Evolutionary conservation across 148 eudicot species (phyloP), one percentile per base, ranked within the genome.

Genomic region (Vaccinium corymbosum): DNA sequence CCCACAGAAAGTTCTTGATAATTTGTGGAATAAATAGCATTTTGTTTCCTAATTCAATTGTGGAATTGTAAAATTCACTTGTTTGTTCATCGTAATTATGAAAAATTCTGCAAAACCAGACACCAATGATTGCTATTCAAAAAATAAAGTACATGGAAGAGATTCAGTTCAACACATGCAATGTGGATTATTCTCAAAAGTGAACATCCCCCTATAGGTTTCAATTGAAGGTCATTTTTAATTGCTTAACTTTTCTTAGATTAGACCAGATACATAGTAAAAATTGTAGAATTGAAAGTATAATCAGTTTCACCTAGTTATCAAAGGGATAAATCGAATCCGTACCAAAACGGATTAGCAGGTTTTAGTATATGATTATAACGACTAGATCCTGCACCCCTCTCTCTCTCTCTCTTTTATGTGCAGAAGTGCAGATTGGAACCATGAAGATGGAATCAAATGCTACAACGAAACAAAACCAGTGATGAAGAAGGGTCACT

Each of bases 381-480:
- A 14, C 14, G 62, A 57, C 20, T 4, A 17, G 7, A 1, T 17
- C 62, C 10, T 57, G n/a, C 7, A 55, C 59, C 16, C 1, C 11
- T 22, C 25, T 25, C 12, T 20, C 11, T 61, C 38, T 4, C 46
- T 42, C 46, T 42, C 46, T 42, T 20, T 29, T 19, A 56, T 46
- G 12, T 72, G 11, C 87, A 93, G 95, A 84, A 90, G 91, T 38
- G 90, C 85, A 29, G 99, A 97, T 13, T 97, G 99, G 98, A 81
- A 85, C 16, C 88, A 91, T 14, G 82, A 85, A 62, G 84, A 89
- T 4, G 97, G 95, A 14, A 93, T 86, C 7, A 92, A 89, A 87
- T 97, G 99, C 88, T 96, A 82, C 89, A 93, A 97, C 29, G 97
- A 97, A 80, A 94, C 97, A 48, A 90, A 78, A 72, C 98, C 99